Conservation (phyloP, 768 basidiomycete species). For the Saitozyma podzolica region DNA sequence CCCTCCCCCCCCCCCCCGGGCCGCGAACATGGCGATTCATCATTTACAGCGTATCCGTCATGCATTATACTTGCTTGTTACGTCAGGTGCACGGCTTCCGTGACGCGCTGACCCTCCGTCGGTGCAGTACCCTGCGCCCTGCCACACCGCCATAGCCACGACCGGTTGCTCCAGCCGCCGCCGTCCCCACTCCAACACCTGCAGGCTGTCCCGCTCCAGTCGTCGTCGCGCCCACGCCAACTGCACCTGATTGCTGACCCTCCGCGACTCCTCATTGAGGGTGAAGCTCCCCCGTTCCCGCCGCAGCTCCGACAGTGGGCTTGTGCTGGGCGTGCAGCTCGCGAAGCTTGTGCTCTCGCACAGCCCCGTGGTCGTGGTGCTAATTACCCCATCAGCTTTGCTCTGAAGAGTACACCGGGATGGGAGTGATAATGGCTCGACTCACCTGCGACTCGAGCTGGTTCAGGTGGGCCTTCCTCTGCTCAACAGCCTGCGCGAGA, state of each 20-base stretch:
- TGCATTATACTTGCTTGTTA: no score
- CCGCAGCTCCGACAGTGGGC: constrained; percentile 4
- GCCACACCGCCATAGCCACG: no score
- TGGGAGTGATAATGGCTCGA: no score
- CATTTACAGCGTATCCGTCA: no score
- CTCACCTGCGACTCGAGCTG: constrained; percentile 3
- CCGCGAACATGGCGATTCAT: no score
- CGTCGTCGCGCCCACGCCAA: no score
- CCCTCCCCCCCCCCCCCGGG: no score
- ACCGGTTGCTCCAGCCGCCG: background rate
- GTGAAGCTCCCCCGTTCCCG: background rate
- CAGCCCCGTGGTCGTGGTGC: constrained; percentile 7
- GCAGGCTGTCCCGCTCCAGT: background rate
- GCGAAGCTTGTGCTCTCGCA: constrained; percentile 12
- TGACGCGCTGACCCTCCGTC: constrained; percentile 4
- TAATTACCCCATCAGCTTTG: background rate
- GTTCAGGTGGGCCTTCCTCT: constrained; percentile 6
- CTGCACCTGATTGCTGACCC: no score
- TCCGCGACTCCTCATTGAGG: no score
- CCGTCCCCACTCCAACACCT: background rate
- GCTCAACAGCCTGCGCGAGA: background rate
- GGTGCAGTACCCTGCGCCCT: background rate
- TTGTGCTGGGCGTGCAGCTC: constrained; percentile 8
- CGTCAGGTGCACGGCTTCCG: constrained; percentile 2
- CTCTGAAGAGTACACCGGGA: no score